Percentiles rank a stretch among this genome's conserved stretches.
phyloP scores from a whole-genome alignment of 345 rosid genomes.

The Euphorbia peplus region DNA sequence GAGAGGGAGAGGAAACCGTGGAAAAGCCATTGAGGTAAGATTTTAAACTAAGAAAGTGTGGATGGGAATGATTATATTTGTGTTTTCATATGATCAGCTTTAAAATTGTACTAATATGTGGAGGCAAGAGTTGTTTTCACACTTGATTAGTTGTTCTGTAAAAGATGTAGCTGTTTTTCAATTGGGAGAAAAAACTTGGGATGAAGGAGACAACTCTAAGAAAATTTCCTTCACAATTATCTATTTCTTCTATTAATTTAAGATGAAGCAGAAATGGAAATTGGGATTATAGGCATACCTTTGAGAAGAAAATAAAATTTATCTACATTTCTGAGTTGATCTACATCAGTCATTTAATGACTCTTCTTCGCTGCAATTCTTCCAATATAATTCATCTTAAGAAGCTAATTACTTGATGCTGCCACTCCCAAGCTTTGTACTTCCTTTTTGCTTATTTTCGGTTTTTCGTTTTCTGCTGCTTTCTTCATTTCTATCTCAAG shows the following conservation, averaged over 20 bases:
- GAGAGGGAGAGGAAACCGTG: too few species aligned
- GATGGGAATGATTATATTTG: too few species aligned
- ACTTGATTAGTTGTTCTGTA: too few species aligned
- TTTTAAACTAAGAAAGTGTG: too few species aligned
- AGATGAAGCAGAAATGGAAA: background rate
- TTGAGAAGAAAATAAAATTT: constrained; percentile 3
- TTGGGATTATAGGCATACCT: constrained; percentile 15
- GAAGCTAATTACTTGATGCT: constrained; percentile 22
- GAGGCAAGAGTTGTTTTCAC: too few species aligned
- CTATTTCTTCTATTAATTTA: too few species aligned
- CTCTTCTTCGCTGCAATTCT: constrained; percentile 2
- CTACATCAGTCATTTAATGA: background rate
- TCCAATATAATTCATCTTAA: constrained; percentile 1
- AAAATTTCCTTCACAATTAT: background rate
- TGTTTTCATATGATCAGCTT: too few species aligned
- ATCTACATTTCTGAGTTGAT: constrained; percentile 19
- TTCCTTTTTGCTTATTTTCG: constrained; percentile 38
- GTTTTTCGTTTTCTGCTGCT: constrained; percentile 42
- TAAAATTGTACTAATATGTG: too few species aligned
- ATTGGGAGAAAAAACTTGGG: constrained; percentile 6
- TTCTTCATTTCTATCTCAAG: constrained; percentile 67
- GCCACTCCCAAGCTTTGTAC: constrained; percentile 24
- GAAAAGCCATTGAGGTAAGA: too few species aligned
- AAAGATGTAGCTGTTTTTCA: too few species aligned
- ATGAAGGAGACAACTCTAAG: background rate